These are phyloP conservation scores for Deinandra increscens DNA, from an alignment of 129 eudicot genomes.

Conservation along the genomic window DNA sequence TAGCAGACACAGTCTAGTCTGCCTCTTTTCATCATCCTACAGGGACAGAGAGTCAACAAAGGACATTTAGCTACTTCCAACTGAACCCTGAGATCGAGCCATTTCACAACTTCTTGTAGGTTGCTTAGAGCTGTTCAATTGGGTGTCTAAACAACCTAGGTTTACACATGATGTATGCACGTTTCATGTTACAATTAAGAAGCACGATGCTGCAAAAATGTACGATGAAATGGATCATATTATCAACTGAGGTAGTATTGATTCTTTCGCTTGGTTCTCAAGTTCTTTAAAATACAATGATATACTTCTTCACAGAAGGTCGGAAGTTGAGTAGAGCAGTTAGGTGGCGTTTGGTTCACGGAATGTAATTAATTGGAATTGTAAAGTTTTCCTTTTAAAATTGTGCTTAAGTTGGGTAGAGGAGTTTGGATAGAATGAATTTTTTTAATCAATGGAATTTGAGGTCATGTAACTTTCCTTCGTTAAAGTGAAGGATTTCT, in stretches of 20 bases:
- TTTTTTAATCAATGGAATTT: too few relatives aligned
- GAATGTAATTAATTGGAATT: too few relatives aligned
- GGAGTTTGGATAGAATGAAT: too few relatives aligned
- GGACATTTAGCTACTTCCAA: conserved; percentile 44
- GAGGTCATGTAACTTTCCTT: too few relatives aligned
- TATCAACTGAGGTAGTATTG: conserved; percentile 54
- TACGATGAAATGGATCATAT: conserved; percentile 75
- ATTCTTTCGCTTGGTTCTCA: conserved; percentile 60
- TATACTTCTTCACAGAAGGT: conserved; percentile 66
- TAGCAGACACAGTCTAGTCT: conserved; percentile 10
- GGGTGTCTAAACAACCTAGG: conserved; percentile 81
- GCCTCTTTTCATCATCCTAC: conserved; percentile 43
- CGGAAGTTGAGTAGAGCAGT: conserved; percentile 75
- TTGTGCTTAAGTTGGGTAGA: too few relatives aligned
- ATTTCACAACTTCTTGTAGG: conserved; percentile 71
- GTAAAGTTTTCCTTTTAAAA: too few relatives aligned
- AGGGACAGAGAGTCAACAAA: conserved; percentile 48
- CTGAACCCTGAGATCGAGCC: conserved; percentile 50
- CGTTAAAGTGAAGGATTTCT: too few relatives aligned
- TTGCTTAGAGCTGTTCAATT: conserved; percentile 77
- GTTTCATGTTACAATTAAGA: conserved; percentile 61
- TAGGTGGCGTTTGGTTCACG: too few relatives aligned
- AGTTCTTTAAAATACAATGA: conserved; percentile 61
- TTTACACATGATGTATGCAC: conserved; percentile 59
- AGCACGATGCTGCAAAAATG: conserved; percentile 78